These are phyloP conservation scores for Fraxinus platypoda DNA, from an alignment of 305 asterid species.

Conservation along the genomic window DNA sequence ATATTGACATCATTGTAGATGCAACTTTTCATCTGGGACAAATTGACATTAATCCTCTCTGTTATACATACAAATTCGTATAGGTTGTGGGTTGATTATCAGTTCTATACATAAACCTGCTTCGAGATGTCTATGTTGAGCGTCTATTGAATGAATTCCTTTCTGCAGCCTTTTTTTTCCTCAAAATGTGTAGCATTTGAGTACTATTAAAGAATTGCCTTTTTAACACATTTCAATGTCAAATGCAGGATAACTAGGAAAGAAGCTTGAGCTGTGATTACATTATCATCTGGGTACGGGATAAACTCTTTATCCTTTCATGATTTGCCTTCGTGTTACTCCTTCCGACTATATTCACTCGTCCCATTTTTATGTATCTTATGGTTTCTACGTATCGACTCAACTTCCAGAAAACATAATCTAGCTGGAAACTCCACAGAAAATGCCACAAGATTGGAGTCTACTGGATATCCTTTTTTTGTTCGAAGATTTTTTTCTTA, in stretches of 20 bases:
- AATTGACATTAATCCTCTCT: not conserved
- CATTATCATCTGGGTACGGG: not conserved
- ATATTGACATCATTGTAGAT: not conserved
- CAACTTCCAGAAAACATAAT: not conserved
- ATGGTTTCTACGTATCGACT: not conserved
- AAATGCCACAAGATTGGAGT: not conserved
- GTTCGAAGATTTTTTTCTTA: not conserved
- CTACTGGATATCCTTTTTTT: not conserved
- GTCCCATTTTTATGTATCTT: not conserved
- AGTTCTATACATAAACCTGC: not conserved
- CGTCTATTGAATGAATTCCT: not conserved
- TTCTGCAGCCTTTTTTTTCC: too few species aligned
- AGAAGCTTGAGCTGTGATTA: slow-evolving; percentile 58
- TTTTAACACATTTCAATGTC: slow-evolving; percentile 4
- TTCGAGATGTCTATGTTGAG: not conserved
- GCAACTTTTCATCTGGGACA: not conserved
- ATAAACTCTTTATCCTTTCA: not conserved
- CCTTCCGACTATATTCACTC: not conserved
- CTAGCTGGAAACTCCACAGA: slow-evolving; percentile 15
- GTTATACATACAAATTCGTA: not conserved
- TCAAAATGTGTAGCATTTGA: not conserved
- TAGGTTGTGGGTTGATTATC: not conserved
- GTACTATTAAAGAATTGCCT: not conserved
- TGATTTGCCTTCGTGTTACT: not conserved
- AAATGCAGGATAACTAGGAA: slow-evolving; percentile 81